Conservation (phyloP, 768 basidiomycete species). For the Coprinellus aureogranulatus region DNA sequence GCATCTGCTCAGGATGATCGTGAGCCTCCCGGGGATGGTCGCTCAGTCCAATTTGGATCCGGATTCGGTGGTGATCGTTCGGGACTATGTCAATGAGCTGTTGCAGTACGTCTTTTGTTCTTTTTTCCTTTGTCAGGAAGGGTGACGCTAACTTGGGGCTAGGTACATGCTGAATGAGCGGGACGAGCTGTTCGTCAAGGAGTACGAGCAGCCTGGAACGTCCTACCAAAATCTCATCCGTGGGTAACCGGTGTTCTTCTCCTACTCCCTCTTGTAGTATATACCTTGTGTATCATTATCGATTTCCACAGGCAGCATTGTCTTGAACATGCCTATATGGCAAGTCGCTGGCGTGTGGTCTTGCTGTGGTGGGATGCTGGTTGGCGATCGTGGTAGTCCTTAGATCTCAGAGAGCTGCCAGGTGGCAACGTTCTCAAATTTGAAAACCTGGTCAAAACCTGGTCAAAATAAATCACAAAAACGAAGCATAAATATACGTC, state of each 20-base stretch:
- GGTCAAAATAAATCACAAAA: too few species aligned
- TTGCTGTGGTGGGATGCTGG: too few species aligned
- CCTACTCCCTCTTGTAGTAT: constrained; percentile 32
- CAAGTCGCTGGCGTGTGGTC: too few species aligned
- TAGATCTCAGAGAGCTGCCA: too few species aligned
- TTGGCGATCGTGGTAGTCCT: too few species aligned
- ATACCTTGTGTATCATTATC: constrained; percentile 27
- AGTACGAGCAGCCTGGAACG: constrained; percentile 75
- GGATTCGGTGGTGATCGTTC: constrained; percentile 77
- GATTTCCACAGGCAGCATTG: neutral
- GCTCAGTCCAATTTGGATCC: constrained; percentile 86
- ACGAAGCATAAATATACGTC: too few species aligned
- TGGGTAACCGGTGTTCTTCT: constrained; percentile 41
- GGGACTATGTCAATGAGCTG: constrained; percentile 89
- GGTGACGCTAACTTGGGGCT: neutral
- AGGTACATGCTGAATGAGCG: constrained; percentile 82
- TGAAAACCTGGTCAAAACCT: too few species aligned
- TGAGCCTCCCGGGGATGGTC: constrained; percentile 90
- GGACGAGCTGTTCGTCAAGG: constrained; percentile 66
- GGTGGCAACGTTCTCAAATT: too few species aligned
- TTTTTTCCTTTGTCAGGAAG: neutral
- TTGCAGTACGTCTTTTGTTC: constrained; percentile 51
- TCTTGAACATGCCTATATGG: too few species aligned
- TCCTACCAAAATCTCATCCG: constrained; percentile 82
- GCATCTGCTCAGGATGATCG: constrained; percentile 87